phyloP scores from a whole-genome alignment of 805 yeast species.

The Lipomyces anomalus region DNA sequence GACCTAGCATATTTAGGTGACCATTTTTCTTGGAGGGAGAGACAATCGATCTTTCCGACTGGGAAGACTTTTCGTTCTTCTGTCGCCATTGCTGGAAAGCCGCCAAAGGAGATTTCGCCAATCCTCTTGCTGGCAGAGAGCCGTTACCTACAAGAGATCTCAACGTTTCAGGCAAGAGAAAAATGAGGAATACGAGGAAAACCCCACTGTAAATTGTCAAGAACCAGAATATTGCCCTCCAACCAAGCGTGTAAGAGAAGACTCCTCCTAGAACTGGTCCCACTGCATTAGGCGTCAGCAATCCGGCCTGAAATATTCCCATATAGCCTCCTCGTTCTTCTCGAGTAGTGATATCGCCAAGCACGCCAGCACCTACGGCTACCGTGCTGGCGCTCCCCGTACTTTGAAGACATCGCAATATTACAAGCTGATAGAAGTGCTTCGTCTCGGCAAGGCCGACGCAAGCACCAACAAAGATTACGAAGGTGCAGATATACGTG shows the following conservation, averaged over 20 bases:
- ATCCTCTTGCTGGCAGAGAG: no score
- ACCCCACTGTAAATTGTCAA: constrained; percentile 59
- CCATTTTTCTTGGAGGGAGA: no score
- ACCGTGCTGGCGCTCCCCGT: constrained; percentile 70
- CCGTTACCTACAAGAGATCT: constrained; percentile 72
- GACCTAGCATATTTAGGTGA: no score
- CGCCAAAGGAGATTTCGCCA: no score
- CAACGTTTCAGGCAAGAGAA: constrained; percentile 67
- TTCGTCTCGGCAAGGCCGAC: constrained; percentile 58
- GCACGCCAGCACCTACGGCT: constrained; percentile 61
- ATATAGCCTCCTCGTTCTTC: constrained; percentile 64
- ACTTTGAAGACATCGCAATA: constrained; percentile 67
- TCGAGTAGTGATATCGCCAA: constrained; percentile 66
- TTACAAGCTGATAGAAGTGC: constrained; percentile 54
- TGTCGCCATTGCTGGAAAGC: no score
- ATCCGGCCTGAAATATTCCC: constrained; percentile 59
- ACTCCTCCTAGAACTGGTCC: constrained; percentile 66
- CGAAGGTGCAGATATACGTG: constrained; percentile 48
- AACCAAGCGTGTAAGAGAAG: constrained; percentile 44
- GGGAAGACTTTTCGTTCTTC: no score
- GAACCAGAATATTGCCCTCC: constrained; percentile 80
- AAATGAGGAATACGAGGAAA: constrained; percentile 30
- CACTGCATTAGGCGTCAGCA: constrained; percentile 65
- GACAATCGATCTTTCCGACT: no score
- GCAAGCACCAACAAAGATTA: constrained; percentile 54